These are phyloP conservation scores for Leccinum variicolor DNA, from an alignment of 768 basidiomycete species.

Conservation along the genomic window DNA sequence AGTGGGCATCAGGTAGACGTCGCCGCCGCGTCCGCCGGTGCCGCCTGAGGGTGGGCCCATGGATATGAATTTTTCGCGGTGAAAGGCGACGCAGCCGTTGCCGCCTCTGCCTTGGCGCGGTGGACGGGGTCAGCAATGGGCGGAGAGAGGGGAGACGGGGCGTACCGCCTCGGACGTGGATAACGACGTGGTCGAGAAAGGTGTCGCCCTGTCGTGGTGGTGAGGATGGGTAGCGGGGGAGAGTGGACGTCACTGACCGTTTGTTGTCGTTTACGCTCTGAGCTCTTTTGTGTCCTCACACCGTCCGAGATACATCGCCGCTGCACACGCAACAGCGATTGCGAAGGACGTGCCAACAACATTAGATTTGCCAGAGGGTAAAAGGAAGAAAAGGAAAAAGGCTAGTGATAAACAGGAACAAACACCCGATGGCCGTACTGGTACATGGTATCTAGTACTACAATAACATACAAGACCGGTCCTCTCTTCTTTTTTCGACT, in stretches of 20 bases:
- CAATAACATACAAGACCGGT: slow-evolving; percentile 3
- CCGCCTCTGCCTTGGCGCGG: slow-evolving; percentile 71
- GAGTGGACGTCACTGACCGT: slow-evolving; percentile 40
- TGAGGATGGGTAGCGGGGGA: not conserved
- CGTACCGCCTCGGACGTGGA: slow-evolving; percentile 76
- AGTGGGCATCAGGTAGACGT: slow-evolving; percentile 81
- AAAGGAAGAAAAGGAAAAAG: not conserved
- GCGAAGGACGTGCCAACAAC: not conserved
- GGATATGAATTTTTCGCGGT: slow-evolving; percentile 82
- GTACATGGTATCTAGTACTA: not conserved
- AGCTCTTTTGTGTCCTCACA: slow-evolving; percentile 39
- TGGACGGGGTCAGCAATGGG: not conserved
- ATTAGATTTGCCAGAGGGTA: not conserved
- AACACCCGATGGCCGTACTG: not conserved
- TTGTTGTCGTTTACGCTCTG: slow-evolving; percentile 77
- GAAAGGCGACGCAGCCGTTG: slow-evolving; percentile 89
- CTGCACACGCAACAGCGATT: not conserved
- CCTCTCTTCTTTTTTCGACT: not conserved
- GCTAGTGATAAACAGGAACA: slow-evolving; percentile 6
- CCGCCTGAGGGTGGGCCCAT: slow-evolving; percentile 92
- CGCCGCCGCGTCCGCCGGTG: slow-evolving; percentile 85
- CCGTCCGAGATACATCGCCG: not conserved
- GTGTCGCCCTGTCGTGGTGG: slow-evolving; percentile 53
- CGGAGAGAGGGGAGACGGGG: not conserved
- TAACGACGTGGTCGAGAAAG: slow-evolving; percentile 79